Evolutionary conservation across 768 basidiomycete genomes (phyloP).

Genomic region (Termitomyces sp.): DNA sequence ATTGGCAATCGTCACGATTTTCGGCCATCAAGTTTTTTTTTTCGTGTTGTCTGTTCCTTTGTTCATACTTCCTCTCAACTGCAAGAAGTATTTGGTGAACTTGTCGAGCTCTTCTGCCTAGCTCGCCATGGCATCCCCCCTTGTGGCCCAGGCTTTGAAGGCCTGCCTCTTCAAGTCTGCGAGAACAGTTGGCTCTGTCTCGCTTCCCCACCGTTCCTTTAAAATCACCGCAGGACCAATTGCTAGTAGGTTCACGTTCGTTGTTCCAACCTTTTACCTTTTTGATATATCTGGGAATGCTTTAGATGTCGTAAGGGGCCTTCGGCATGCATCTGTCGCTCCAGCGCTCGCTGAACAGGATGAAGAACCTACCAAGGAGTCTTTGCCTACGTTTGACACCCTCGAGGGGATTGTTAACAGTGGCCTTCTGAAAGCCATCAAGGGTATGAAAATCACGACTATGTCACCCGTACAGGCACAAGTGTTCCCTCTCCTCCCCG

Average conservation of each 20-base stretch:
- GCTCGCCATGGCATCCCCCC: conserved; percentile 19
- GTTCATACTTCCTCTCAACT: background rate
- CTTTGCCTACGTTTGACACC: conserved; percentile 27
- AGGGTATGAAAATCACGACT: conserved; percentile 59
- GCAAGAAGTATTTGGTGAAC: background rate
- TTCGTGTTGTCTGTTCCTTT: background rate
- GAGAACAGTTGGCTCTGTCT: conserved; percentile 18
- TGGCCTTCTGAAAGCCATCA: conserved; percentile 52
- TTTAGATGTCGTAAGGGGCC: background rate
- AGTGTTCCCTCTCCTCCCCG: conserved; percentile 73
- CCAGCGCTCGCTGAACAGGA: conserved; percentile 2
- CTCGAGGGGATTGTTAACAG: conserved; percentile 34
- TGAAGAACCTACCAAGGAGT: conserved; percentile 7
- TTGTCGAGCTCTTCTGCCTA: conserved; percentile 7
- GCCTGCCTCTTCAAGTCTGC: conserved; percentile 12
- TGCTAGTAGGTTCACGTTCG: conserved; percentile 9
- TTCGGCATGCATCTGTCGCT: conserved; percentile 11
- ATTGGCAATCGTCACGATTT: background rate
- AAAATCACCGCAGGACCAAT: conserved; percentile 10
- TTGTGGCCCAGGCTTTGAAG: conserved; percentile 16
- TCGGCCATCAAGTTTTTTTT: conserved; percentile 9
- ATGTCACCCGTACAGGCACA: conserved; percentile 84
- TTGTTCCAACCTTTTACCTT: background rate
- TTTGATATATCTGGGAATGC: background rate
- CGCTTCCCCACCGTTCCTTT: conserved; percentile 18